These are phyloP conservation scores for Pseudocercospora eumusae DNA, from an alignment of 2,329 filamentous ascomycete species.

Conservation along the genomic window DNA sequence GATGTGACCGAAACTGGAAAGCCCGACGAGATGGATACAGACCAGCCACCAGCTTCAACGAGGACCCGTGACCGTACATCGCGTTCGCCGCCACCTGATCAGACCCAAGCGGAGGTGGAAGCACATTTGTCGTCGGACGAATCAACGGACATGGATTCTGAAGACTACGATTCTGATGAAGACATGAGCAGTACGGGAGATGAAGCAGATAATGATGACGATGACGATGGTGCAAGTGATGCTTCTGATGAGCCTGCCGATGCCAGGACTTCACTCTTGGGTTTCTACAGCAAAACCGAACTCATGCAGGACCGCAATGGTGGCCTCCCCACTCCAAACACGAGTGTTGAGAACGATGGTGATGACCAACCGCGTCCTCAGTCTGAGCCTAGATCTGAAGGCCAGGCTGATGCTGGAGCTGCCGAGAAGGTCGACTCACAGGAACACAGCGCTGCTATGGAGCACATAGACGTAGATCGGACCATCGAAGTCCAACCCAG, in stretches of 20 bases:
- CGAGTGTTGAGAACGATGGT: slow-evolving; percentile 36
- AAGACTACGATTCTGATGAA: slow-evolving; percentile 41
- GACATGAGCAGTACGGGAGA: slow-evolving; percentile 42
- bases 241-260: slow-evolving; percentile 28
- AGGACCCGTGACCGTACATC: not conserved
- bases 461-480: slow-evolving; percentile 32
- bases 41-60: not conserved
- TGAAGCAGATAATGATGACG: slow-evolving; percentile 37
- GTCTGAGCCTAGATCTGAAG: slow-evolving; percentile 26
- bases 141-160: slow-evolving; percentile 42
- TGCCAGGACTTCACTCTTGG: slow-evolving; percentile 28
- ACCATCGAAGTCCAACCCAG: not conserved
- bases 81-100: not conserved
- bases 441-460: slow-evolving; percentile 27
- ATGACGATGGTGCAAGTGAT: slow-evolving; percentile 35
- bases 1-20: not conserved
- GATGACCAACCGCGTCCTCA: slow-evolving; percentile 27
- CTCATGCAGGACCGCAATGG: slow-evolving; percentile 33
- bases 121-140: slow-evolving; percentile 42
- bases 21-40: not conserved
- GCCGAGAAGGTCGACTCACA: not conserved
- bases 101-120: slow-evolving; percentile 45
- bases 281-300: slow-evolving; percentile 35
- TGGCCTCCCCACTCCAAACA: slow-evolving; percentile 37
- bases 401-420: slow-evolving; percentile 23